Evolutionary conservation across 108 stramenopile genomes (phyloP).

Genomic region (Cyclostephanos invisitatus): DNA sequence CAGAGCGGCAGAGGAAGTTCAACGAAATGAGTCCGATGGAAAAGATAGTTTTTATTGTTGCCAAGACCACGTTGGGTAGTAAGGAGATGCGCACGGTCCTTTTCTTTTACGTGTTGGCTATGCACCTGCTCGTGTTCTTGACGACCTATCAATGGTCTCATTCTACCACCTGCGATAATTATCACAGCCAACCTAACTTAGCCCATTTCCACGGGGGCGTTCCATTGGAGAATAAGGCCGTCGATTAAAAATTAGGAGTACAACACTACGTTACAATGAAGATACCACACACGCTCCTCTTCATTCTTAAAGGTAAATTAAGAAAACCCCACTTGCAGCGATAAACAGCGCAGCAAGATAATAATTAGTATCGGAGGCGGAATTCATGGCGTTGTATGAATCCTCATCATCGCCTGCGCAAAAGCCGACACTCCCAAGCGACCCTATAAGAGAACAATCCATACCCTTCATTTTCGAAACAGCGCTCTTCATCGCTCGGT

Average conservation of each 20-base stretch:
- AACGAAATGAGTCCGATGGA: constrained; percentile 91
- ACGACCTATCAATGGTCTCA: constrained; percentile 91
- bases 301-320: background rate
- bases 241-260: too few relatives aligned
- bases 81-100: constrained; percentile 86
- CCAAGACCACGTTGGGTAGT: constrained; percentile 78
- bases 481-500: constrained; percentile 25
- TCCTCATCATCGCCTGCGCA: constrained; percentile 19
- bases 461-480: constrained; percentile 35
- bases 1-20: constrained; percentile 83
- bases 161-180: constrained; percentile 30
- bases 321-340: background rate
- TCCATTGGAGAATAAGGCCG: constrained; percentile 19
- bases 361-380: background rate
- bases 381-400: background rate
- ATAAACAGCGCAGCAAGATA: constrained; percentile 3
- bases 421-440: constrained; percentile 24
- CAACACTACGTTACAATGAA: too few relatives aligned
- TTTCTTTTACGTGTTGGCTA: constrained; percentile 75
- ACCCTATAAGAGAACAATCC: constrained; percentile 35
- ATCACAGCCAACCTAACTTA: constrained; percentile 31
- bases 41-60: constrained; percentile 80
- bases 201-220: constrained; percentile 52
- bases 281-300: too few relatives aligned
- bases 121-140: constrained; percentile 86